Evolutionary conservation across 208 protist species (phyloP), one percentile per base, ranked within the genome.

Genomic region (Leishmania martiniquensis): DNA sequence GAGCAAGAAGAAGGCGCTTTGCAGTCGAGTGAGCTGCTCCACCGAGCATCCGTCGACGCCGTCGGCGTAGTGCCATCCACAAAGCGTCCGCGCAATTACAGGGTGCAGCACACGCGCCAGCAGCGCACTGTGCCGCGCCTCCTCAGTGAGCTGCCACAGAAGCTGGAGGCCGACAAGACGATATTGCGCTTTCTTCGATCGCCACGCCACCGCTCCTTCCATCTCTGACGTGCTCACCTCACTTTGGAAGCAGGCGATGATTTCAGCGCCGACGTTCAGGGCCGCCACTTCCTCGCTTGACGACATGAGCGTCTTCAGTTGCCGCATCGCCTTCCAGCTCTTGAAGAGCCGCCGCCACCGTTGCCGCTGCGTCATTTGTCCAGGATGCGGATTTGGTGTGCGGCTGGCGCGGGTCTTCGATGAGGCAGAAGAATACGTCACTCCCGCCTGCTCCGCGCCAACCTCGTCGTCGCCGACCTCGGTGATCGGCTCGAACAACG

Each of bases 261-360:
- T 89, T 68, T 89, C 82, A 44, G 80, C 67, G 54, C 71, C 79
- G 29, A 85, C 51, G 25, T 85, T 82, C 66, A 82, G 62, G 47
- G 55, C 78, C 29, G 88, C 88, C 42, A 55, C 75, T 42, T 95
- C 87, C 73, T 89, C 80, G 29, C 89, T 89, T n/a, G 91, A 81
- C 13, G 86, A 85, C 65, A 93, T 83, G 71, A 95, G 87, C 49
- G 88, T 88, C 78, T 96, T 94, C 13, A 97, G 75, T 42, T 89
- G 76, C 22, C 91, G 80, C 68, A 96, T 78, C 4, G 85, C 70
- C 55, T 96, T 97, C 94, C 95, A 98, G 69, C 72, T 90, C 65
- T 90, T 89, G 79, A 97, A 97, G 60, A 96, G 85, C 55, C 78
- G 81, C 60, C 87, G 88, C 94, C 95, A 98, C 62, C 89, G 90